Evolutionary conservation across 2,329 filamentous ascomycete genomes (phyloP), one percentile per base, ranked within the genome.

Genomic region (Aureobasidium uvarum): DNA sequence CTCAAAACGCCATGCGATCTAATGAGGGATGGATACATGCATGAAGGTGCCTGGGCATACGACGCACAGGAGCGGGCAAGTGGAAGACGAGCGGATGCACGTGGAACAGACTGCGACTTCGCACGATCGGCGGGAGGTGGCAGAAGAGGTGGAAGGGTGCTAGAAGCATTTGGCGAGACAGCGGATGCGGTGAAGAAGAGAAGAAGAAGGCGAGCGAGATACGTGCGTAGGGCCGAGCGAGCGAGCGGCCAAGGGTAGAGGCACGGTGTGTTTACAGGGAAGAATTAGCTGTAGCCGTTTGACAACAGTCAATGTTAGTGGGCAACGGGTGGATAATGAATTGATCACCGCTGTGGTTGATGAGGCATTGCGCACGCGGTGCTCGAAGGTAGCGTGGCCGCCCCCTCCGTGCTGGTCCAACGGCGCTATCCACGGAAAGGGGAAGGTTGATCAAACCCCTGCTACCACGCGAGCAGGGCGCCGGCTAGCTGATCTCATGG

Each of bases 301-400:
- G 60, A 36, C 46, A 54, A 63, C 60, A 52, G 38, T 36, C 31
- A 16, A 38, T 33, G 39, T 36, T 54, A 38, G 48, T 33, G 39
- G 48, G 48, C 60, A 62, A 62, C 59, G 59, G 58, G 59, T 51
- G 45, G 46, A 62, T 63, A 63, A 63, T 54, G 58, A 63, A 63
- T 36, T 36, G 33, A 36, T 36, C 33, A 36, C 33, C 33, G 33
- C 46, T 54, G 54, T 63, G 43, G 51, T 63, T 52, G 60, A 54
- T 63, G 48, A 62, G 36, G 60, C 60, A 63, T 63, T 43, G 54
- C 54, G 54, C 54, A 58, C 54, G 54, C 52, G 36, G 52, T 56
- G 52, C 52, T 56, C 28, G 23, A n/a, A 23, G 56, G 58, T 62
- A 62, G 58, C 58, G 58, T 62, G 58, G 58, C 58, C 41, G 43